These are phyloP conservation scores for Hypoxylon lienhwacheense DNA, from an alignment of 495 filamentous ascomycete genomes.

Conservation along the genomic window DNA sequence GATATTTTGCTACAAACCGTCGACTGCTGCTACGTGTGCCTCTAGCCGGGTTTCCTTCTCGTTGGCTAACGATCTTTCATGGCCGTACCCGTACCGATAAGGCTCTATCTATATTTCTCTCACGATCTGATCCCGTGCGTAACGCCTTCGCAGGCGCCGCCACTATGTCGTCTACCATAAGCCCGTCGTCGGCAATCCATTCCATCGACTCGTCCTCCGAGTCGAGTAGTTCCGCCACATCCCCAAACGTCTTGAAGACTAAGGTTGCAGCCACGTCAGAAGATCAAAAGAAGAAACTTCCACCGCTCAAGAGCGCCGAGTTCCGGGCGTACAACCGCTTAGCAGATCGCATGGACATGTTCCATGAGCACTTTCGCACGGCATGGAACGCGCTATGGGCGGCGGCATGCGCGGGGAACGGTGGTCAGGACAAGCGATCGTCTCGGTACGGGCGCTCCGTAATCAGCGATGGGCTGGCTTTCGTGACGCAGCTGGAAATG, in stretches of 20 bases:
- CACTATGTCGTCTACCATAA: conserved; percentile 16
- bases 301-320: conserved; percentile 25
- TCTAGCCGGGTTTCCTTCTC: background rate
- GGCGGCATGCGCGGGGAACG: conserved; percentile 56
- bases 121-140: background rate
- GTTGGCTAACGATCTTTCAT: background rate
- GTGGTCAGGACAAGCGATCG: conserved; percentile 40
- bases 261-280: background rate
- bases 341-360: conserved; percentile 76
- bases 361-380: conserved; percentile 77
- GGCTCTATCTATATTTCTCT: background rate
- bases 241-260: background rate
- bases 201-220: conserved; percentile 5
- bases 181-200: conserved; percentile 1
- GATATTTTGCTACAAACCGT: conserved; percentile 11
- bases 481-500: conserved; percentile 66
- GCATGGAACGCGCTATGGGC: conserved; percentile 70
- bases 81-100: background rate
- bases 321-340: conserved; percentile 70
- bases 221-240: background rate
- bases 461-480: conserved; percentile 63
- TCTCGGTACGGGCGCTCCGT: conserved; percentile 53
- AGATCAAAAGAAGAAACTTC: conserved; percentile 9
- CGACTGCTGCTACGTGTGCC: background rate
- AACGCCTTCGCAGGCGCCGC: background rate